phyloP scores from a whole-genome alignment of 495 filamentous ascomycete species.

The Xylaria bambusicola region DNA sequence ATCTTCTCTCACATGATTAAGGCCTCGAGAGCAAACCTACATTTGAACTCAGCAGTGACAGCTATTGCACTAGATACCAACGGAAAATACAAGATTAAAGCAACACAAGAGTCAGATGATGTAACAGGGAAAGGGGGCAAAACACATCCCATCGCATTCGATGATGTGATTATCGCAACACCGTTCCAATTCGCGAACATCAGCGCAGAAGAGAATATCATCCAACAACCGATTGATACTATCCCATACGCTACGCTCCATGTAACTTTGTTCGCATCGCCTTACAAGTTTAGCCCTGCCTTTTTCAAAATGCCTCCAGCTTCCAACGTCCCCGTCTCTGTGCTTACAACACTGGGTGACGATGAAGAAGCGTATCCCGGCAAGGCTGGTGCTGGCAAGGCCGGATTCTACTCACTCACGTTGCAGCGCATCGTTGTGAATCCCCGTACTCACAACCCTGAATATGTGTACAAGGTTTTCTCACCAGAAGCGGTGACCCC shows the following conservation, averaged over 20 bases:
- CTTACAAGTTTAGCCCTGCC: slow-evolving; percentile 62
- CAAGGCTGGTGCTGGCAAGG: slow-evolving; percentile 53
- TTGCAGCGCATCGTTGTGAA: slow-evolving; percentile 66
- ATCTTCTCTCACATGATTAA: slow-evolving; percentile 85
- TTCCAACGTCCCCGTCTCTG: slow-evolving; percentile 61
- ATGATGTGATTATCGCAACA: slow-evolving; percentile 76
- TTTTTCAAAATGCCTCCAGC: slow-evolving; percentile 66
- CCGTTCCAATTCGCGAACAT: slow-evolving; percentile 79
- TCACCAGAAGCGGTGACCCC: slow-evolving; percentile 68
- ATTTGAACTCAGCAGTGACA: slow-evolving; percentile 71
- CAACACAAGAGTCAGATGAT: slow-evolving; percentile 30
- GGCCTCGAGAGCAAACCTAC: slow-evolving; percentile 58
- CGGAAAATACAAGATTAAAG: slow-evolving; percentile 56
- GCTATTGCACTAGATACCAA: slow-evolving; percentile 44
- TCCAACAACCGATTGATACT: slow-evolving; percentile 58
- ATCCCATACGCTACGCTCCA: slow-evolving; percentile 83
- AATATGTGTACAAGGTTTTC: slow-evolving; percentile 97
- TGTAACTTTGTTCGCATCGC: slow-evolving; percentile 86
- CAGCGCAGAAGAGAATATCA: slow-evolving; percentile 40
- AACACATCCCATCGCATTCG: slow-evolving; percentile 56
- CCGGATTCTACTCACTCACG: slow-evolving; percentile 89
- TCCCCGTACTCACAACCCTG: slow-evolving; percentile 52
- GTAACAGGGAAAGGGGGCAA: slow-evolving; percentile 14
- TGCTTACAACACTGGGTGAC: slow-evolving; percentile 81
- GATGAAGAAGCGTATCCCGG: slow-evolving; percentile 49